Percentiles rank a stretch among this genome's conserved stretches.
These are phyloP conservation scores for Venturia effusa DNA, from an alignment of 2,329 filamentous ascomycete species.

Conservation along the genomic window DNA sequence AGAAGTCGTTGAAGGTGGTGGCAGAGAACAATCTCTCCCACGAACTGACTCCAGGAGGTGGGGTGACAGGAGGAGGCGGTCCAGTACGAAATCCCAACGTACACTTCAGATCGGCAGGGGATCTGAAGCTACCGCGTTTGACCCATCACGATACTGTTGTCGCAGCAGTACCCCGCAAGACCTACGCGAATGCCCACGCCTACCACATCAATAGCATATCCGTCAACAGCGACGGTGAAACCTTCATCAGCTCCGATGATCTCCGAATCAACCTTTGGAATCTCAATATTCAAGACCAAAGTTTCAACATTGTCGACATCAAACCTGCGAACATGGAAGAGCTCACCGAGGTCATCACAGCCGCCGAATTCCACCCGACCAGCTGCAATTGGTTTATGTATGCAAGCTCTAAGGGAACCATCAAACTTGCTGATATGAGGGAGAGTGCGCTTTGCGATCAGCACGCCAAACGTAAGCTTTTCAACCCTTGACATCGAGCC, in stretches of 20 bases:
- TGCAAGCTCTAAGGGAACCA: slow-evolving; percentile 95
- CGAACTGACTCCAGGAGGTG: slow-evolving; percentile 71
- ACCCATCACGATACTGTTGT: slow-evolving; percentile 98
- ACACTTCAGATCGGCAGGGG: slow-evolving; percentile 68
- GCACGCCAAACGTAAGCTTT: slow-evolving; percentile 78
- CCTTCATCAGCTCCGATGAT: slow-evolving; percentile 98
- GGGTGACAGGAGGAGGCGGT: slow-evolving; percentile 63
- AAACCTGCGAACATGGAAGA: slow-evolving; percentile 99
- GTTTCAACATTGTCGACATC: slow-evolving; percentile 99
- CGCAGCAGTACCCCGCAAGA: slow-evolving; percentile 87
- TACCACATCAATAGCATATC: slow-evolving; percentile 99
- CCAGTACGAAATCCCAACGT: slow-evolving; percentile 61
- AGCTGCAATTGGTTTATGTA: slow-evolving; percentile 99
- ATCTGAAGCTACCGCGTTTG: slow-evolving; percentile 87
- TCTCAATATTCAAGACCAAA: slow-evolving; percentile 97
- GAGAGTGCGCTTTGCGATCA: slow-evolving; percentile 93
- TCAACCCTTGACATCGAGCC: not conserved
- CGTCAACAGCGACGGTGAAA: slow-evolving; percentile 99
- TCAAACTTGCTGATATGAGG: slow-evolving; percentile 97
- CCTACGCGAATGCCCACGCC: slow-evolving; percentile 95
- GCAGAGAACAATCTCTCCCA: slow-evolving; percentile 97
- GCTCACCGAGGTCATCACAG: slow-evolving; percentile 95
- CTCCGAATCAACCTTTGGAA: slow-evolving; percentile 98
- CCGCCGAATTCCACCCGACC: slow-evolving; percentile 89
- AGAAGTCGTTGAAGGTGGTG: slow-evolving; percentile 97